Base-by-base conservation (phyloP, 2,329 filamentous ascomycete genomes). In the Fusarium poae region DNA sequence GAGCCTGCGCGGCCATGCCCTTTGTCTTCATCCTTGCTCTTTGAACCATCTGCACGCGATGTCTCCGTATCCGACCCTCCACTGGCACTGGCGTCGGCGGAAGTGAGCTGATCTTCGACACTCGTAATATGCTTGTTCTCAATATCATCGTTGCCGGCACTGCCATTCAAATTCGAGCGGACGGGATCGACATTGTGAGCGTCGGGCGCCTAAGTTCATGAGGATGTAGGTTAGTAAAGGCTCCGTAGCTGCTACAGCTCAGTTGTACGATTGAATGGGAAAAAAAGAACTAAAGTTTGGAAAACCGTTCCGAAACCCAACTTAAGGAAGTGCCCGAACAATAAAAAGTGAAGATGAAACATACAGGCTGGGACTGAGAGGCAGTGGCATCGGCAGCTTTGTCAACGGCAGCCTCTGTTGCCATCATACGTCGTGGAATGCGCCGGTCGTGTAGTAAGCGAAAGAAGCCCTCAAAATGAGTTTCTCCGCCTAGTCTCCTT, bases 61-160 rank as follows among this genome's bases (percentile, higher is more conserved):
- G 88, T 87, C 77, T 94, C 92, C 40, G 88, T 93, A 79, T 94
- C 92, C 57, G 92, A 94, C 72, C 89, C 90, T 71, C 90, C 91
- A 77, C 89, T 93, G 68, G 88, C 83, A 77, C 91, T 92, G 67
- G 88, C 88, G 73, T 91, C 88, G 70, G 87, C 84, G 62, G 89
- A 91, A 76, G 86, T 85, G 68, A 85, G 80, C 68, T 85, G 82
- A 74, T 89, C 83, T 74, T 91, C 88, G 65, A 88, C 82, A 64
- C 82, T 83, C 75, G 82, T 81, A 75, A 87, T 85, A 75, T 84
- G 84, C 78, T 86, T 88, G 75, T 86, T 86, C 72, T 84, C 85
- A 70, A 84, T 79, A 63, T 87, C 86, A 72, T 88, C 82, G 59
- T 68, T 73, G 75, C 78, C 78, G 70, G 81, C 77, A 65, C 77